Percentiles rank a stretch among this genome's conserved stretches.
These are phyloP conservation scores for Serendipita vermifera DNA, from an alignment of 768 basidiomycete genomes.

Conservation along the genomic window DNA sequence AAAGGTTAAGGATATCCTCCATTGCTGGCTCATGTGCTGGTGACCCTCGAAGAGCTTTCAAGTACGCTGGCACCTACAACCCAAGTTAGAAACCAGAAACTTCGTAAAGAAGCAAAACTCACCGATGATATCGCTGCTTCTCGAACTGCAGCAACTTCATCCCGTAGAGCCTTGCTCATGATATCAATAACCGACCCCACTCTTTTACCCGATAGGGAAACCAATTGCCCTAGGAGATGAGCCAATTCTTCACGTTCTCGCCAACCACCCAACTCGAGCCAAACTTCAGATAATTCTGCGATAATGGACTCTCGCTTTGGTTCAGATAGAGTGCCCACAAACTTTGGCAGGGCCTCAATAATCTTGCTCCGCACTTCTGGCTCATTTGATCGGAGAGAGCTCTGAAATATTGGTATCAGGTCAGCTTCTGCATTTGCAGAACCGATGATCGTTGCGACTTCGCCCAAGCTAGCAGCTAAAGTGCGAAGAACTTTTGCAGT, in stretches of 20 bases:
- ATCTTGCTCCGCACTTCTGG: slow-evolving; percentile 56
- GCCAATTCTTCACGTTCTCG: slow-evolving; percentile 63
- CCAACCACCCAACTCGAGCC: slow-evolving; percentile 61
- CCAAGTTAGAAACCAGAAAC: slow-evolving; percentile 13
- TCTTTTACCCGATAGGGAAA: slow-evolving; percentile 28
- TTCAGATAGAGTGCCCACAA: slow-evolving; percentile 41
- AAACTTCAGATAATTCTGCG: slow-evolving; percentile 33
- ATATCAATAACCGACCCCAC: slow-evolving; percentile 40
- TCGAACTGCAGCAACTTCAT: slow-evolving; percentile 73
- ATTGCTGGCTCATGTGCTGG: slow-evolving; percentile 16
- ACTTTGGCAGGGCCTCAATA: slow-evolving; percentile 47
- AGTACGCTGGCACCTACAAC: slow-evolving; percentile 19
- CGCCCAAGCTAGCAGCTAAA: slow-evolving; percentile 78
- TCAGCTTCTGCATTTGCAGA: slow-evolving; percentile 51
- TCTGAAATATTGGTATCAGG: slow-evolving; percentile 60
- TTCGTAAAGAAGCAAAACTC: slow-evolving; percentile 25
- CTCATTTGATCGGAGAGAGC: slow-evolving; percentile 44
- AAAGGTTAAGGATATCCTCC: slow-evolving; percentile 26
- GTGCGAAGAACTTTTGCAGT: slow-evolving; percentile 58
- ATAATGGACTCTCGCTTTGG: slow-evolving; percentile 34
- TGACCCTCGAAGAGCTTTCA: slow-evolving; percentile 19
- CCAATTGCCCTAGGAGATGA: slow-evolving; percentile 40
- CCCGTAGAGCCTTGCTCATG: slow-evolving; percentile 50
- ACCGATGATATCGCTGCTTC: slow-evolving; percentile 58
- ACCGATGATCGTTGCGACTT: slow-evolving; percentile 77